Conservation (phyloP, 768 basidiomycete genomes). For the Boletus sp. region DNA sequence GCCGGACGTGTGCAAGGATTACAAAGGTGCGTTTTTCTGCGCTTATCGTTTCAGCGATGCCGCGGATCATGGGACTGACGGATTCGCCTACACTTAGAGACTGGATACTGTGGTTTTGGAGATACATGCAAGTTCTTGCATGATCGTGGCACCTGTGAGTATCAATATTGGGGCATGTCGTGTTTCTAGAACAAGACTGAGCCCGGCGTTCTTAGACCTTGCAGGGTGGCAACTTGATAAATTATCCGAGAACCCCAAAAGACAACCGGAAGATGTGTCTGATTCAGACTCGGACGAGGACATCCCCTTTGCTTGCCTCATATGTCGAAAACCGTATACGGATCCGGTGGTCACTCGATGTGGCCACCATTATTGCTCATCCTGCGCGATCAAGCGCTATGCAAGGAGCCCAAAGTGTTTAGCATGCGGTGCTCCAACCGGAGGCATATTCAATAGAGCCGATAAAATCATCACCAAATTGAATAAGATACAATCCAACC, state of each 20-base stretch:
- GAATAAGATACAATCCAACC: constrained; percentile 66
- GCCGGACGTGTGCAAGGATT: constrained; percentile 99
- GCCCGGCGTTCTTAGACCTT: constrained; percentile 57
- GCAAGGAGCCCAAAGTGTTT: constrained; percentile 93
- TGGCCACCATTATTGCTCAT: constrained; percentile 94
- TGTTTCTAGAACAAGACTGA: constrained; percentile 8
- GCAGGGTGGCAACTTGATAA: constrained; percentile 99
- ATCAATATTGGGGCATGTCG: neutral
- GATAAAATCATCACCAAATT: constrained; percentile 90
- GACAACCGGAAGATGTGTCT: constrained; percentile 52
- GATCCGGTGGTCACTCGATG: constrained; percentile 96
- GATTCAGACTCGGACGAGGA: constrained; percentile 80
- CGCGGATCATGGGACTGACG: constrained; percentile 19
- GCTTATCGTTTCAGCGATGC: neutral
- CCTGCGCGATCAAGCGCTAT: constrained; percentile 94
- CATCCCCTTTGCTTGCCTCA: constrained; percentile 96
- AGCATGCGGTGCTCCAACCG: constrained; percentile 90
- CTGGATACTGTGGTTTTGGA: constrained; percentile 98
- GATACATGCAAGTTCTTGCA: constrained; percentile 99
- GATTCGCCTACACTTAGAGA: constrained; percentile 55
- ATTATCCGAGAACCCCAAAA: constrained; percentile 73
- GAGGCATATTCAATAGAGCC: constrained; percentile 94
- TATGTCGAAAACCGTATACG: constrained; percentile 92
- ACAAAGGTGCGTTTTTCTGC: constrained; percentile 72
- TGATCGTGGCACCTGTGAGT: constrained; percentile 92